Conservation (phyloP, 345 rosid species). For the Theobroma cacao region DNA sequence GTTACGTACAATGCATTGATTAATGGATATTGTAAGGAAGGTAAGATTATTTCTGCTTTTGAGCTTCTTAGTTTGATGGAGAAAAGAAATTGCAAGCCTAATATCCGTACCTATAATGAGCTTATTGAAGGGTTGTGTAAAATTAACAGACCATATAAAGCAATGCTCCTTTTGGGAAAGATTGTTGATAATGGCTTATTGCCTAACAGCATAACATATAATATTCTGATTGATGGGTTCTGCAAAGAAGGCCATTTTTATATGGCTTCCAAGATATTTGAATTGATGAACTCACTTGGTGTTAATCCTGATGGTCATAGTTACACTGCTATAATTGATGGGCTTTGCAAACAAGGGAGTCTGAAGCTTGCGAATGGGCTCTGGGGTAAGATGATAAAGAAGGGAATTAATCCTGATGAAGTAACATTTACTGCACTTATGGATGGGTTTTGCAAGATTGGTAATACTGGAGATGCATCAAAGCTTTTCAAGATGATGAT, state of each 20-base stretch:
- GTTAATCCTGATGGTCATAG: constrained; percentile 35
- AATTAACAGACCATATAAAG: constrained; percentile 39
- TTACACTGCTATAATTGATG: constrained; percentile 36
- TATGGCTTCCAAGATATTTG: constrained; percentile 34
- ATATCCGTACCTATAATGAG: constrained; percentile 47
- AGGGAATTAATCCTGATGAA: constrained; percentile 41
- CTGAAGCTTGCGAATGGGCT: constrained; percentile 33
- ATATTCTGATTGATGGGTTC: constrained; percentile 43
- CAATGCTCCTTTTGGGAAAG: constrained; percentile 34
- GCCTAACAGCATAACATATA: constrained; percentile 38
- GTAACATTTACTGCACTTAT: constrained; percentile 43
- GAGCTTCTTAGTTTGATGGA: constrained; percentile 51
- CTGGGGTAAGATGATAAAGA: constrained; percentile 39
- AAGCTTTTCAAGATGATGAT: constrained; percentile 33
- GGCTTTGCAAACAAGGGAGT: constrained; percentile 37
- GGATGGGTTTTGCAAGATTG: constrained; percentile 41
- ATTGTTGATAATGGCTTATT: constrained; percentile 35
- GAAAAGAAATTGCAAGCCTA: constrained; percentile 45
- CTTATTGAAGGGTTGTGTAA: constrained; percentile 54
- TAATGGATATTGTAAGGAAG: constrained; percentile 50
- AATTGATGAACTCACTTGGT: constrained; percentile 31
- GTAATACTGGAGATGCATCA: constrained; percentile 31
- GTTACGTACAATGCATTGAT: constrained; percentile 49
- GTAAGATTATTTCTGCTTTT: constrained; percentile 38
- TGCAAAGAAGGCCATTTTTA: constrained; percentile 42